Base-by-base conservation (phyloP, 495 filamentous ascomycete genomes). In the Neurospora sp. region DNA sequence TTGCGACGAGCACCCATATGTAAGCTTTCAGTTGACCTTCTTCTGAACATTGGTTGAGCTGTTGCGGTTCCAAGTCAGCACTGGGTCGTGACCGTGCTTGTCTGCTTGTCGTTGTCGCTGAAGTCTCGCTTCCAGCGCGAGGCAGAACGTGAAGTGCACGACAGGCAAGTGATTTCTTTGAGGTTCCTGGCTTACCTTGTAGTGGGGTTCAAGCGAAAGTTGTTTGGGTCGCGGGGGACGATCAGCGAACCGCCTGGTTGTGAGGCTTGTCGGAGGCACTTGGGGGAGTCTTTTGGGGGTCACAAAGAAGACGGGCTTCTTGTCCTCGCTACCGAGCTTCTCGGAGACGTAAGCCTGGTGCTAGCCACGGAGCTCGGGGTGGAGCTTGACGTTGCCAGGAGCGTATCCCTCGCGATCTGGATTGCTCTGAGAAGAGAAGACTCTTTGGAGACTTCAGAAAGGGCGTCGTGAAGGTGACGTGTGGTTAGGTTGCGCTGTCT, bases 301-400 rank as follows among this genome's bases (percentile, higher is more conserved):
- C 35, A 99, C 96, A 82, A 99, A 92, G 89, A 96, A 98, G 79
- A 98, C 90, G 72, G 96, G 96, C 90, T 97, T 97, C 79, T 91
- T 86, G 75, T 93, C 90, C 74, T 85, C 83, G 76, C 87, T 74
- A 37, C 73, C 75, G 18, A 86, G 78, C 87, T 94, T 85, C 86
- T 94, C 89, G 83, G 92, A 89, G 79, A 97, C 93, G 83, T 92
- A 93, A 76, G 86, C 87, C 86, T 99, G 96, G 89, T 99, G 96
- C 89, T 97, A 96, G 80, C 86, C 87, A 74, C 98, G 90, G 40
- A 98, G 89, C 85, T 96, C 93, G 69, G 96, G 96, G 84, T 97
- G 94, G 48, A 98, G 91, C 82, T 91, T 91, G 81, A 98, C 96
- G 83, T 99, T 99, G 75, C 96, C 96, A 72, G 96, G 96, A 86